phyloP scores from a whole-genome alignment of 73 alveolate species.

The Symbiodinium pilosum region DNA sequence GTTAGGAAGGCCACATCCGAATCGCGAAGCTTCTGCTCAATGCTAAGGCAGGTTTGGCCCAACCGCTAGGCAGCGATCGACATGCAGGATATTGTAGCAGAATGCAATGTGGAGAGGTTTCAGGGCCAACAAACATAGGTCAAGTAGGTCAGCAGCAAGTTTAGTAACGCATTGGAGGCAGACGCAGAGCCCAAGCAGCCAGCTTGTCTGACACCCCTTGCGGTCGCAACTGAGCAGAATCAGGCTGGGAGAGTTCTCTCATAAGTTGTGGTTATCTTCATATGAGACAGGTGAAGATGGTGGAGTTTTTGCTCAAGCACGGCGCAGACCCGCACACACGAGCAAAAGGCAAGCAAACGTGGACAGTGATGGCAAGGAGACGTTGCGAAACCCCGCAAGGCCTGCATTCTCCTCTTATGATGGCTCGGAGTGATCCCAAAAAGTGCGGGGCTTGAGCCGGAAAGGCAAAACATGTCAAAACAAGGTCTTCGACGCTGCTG shows the following conservation, averaged over 20 bases:
- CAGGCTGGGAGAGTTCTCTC: constrained; percentile 69
- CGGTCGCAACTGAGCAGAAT: constrained; percentile 53
- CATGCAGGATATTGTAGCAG: too few relatives aligned
- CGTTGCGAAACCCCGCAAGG: background rate
- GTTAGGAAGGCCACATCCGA: constrained; percentile 8
- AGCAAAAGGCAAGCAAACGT: constrained; percentile 15
- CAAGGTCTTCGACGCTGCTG: too few relatives aligned
- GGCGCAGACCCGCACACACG: constrained; percentile 69
- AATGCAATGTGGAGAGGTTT: too few relatives aligned
- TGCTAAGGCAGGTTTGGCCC: background rate
- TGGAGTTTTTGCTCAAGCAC: constrained; percentile 36
- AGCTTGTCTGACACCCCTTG: constrained; percentile 43
- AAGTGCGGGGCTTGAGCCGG: background rate
- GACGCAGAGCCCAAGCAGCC: constrained; percentile 50
- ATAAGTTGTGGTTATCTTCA: background rate
- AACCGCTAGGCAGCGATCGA: too few relatives aligned
- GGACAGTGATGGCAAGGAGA: background rate
- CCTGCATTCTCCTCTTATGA: constrained; percentile 75
- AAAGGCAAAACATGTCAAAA: too few relatives aligned
- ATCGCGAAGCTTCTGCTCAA: constrained; percentile 39
- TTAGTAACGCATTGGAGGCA: background rate
- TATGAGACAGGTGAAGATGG: constrained; percentile 48
- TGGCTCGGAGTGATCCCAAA: constrained; percentile 73
- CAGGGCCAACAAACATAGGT: too few relatives aligned
- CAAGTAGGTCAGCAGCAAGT: too few relatives aligned